Evolutionary conservation across 202 grass and related monocot species (phyloP).

Genomic region (Panicum hallii): DNA sequence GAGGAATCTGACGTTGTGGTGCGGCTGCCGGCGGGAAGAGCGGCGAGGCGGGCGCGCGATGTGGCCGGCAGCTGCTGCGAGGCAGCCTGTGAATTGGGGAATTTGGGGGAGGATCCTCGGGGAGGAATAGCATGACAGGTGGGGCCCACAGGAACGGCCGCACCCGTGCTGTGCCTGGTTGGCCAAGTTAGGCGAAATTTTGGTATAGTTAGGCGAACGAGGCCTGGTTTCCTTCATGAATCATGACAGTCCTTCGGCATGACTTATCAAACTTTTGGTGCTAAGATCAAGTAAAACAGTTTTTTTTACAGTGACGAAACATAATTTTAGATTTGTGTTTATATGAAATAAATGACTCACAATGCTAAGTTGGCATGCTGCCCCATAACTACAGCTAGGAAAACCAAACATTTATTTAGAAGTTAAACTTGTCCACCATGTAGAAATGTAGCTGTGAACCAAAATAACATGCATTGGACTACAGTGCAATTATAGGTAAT

Average conservation of each 20-base stretch:
- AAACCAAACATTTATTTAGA: no score
- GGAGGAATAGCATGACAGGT: background rate
- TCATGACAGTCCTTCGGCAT: background rate
- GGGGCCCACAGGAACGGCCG: background rate
- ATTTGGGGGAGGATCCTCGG: slow-evolving; percentile 1
- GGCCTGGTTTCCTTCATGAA: background rate
- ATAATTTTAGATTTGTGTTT: background rate
- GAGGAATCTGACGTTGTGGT: background rate
- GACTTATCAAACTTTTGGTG: background rate
- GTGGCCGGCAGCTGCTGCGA: slow-evolving; percentile 25
- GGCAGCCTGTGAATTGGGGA: slow-evolving; percentile 29
- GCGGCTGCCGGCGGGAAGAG: slow-evolving; percentile 35
- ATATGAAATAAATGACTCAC: background rate
- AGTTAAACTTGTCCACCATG: no score
- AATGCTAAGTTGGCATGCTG: background rate
- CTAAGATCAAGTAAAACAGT: background rate
- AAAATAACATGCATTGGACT: no score
- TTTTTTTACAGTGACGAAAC: background rate
- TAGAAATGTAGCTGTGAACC: no score
- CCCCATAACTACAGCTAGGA: background rate
- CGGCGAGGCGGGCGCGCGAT: slow-evolving; percentile 21
- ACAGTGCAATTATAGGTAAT: no score
- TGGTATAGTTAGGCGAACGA: slow-evolving; percentile 13
- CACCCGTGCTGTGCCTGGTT: slow-evolving; percentile 16
- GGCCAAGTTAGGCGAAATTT: slow-evolving; percentile 24